phyloP scores from a whole-genome alignment of 176 grass and related monocot genomes.

The Secale cereale region DNA sequence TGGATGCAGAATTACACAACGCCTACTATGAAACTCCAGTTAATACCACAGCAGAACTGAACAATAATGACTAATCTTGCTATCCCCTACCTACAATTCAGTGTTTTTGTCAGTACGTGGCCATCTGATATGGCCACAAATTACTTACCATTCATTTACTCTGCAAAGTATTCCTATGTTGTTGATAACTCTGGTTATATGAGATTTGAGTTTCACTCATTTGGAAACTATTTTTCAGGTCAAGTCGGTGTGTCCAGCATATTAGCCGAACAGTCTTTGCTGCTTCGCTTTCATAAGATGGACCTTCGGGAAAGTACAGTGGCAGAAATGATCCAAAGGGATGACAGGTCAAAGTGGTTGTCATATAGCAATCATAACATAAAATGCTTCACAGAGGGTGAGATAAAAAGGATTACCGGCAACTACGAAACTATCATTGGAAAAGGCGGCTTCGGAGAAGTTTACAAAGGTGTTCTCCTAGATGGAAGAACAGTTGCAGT shows the following conservation, averaged over 20 bases:
- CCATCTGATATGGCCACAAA: not conserved
- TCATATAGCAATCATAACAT: not conserved
- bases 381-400: not conserved
- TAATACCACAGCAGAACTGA: too few relatives aligned
- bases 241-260: not conserved
- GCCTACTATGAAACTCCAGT: too few relatives aligned
- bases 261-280: not conserved
- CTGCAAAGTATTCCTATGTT: not conserved
- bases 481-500: conserved; percentile 12
- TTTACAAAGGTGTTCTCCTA: not conserved
- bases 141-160: not conserved
- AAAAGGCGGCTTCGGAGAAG: conserved; percentile 10
- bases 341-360: not conserved
- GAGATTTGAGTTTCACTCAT: not conserved
- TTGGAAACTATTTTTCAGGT: not conserved
- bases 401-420: not conserved
- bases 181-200: not conserved
- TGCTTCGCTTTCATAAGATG: not conserved
- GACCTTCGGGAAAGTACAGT: not conserved
- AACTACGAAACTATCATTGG: not conserved
- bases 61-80: too few relatives aligned
- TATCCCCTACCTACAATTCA: not conserved
- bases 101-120: not conserved
- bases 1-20: too few relatives aligned
- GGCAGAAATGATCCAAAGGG: not conserved